These are phyloP conservation scores for Hippophae rhamnoides DNA, from an alignment of 306 rosid species.

Conservation along the genomic window DNA sequence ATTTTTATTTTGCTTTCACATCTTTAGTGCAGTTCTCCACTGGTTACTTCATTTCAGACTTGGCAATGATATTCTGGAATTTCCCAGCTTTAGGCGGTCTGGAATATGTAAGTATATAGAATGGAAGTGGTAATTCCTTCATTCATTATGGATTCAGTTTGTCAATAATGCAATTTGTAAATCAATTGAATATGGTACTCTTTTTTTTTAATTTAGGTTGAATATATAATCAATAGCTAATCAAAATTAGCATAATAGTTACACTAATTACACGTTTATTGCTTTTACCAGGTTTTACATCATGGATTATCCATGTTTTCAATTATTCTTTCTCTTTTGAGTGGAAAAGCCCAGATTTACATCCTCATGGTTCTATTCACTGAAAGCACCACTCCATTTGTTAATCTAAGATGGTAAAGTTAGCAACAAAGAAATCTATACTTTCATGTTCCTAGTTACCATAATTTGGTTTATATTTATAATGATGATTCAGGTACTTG, in stretches of 20 bases:
- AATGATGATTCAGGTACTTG: conserved; percentile 57
- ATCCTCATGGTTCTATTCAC: conserved; percentile 85
- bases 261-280: not conserved
- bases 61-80: conserved; percentile 68
- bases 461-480: conserved; percentile 11
- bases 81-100: conserved; percentile 84
- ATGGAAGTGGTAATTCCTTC: conserved; percentile 17
- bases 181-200: not conserved
- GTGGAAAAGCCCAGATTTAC: conserved; percentile 79
- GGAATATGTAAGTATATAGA: conserved; percentile 66
- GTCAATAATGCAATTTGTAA: not conserved
- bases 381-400: conserved; percentile 82
- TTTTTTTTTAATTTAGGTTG: not conserved
- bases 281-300: conserved; percentile 54
- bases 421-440: conserved; percentile 10
- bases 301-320: conserved; percentile 73
- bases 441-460: conserved; percentile 13
- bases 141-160: conserved; percentile 2
- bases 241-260: not conserved
- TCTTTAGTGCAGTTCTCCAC: conserved; percentile 54
- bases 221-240: not conserved
- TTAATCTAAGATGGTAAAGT: conserved; percentile 82
- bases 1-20: not conserved
- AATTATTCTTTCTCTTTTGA: conserved; percentile 55
- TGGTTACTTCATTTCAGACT: conserved; percentile 82